Evolutionary conservation across 2,329 filamentous ascomycete genomes (phyloP).

Genomic region (Penicillium sp.): DNA sequence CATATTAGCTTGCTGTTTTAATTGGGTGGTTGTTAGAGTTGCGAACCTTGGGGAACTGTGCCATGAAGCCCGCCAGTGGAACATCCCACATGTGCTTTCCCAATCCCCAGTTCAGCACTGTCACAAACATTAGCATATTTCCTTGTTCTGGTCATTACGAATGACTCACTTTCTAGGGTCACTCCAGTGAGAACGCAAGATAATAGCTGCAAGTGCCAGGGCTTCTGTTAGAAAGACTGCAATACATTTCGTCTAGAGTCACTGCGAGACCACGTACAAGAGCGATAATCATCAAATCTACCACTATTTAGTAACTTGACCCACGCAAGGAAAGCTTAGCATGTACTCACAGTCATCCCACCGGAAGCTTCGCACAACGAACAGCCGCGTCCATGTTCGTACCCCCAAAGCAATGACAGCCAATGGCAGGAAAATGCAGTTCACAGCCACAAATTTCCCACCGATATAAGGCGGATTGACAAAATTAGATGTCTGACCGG

Average conservation of each 20-base stretch:
- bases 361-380: slow-evolving; percentile 34
- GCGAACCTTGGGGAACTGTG: slow-evolving; percentile 31
- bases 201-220: slow-evolving; percentile 21
- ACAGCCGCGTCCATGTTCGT: slow-evolving; percentile 36
- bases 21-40: background rate
- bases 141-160: too few species aligned
- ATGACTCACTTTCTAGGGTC: slow-evolving; percentile 32
- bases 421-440: slow-evolving; percentile 37
- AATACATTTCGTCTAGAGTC: background rate
- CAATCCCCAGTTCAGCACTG: slow-evolving; percentile 38
- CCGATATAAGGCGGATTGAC: slow-evolving; percentile 34
- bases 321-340: background rate
- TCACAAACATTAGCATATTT: background rate
- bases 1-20: background rate
- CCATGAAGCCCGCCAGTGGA: slow-evolving; percentile 26
- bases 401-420: slow-evolving; percentile 29
- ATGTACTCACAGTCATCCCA: slow-evolving; percentile 37
- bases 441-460: slow-evolving; percentile 35
- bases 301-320: background rate
- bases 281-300: slow-evolving; percentile 36
- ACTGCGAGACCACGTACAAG: slow-evolving; percentile 23
- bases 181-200: slow-evolving; percentile 33
- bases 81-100: slow-evolving; percentile 41
- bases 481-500: slow-evolving; percentile 36
- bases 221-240: background rate